A percentile compares a stretch with the other conserved stretches of the same genome.
Evolutionary conservation across 2,329 filamentous ascomycete genomes (phyloP).

Genomic region (Aspergillus brunneoviolaceus): DNA sequence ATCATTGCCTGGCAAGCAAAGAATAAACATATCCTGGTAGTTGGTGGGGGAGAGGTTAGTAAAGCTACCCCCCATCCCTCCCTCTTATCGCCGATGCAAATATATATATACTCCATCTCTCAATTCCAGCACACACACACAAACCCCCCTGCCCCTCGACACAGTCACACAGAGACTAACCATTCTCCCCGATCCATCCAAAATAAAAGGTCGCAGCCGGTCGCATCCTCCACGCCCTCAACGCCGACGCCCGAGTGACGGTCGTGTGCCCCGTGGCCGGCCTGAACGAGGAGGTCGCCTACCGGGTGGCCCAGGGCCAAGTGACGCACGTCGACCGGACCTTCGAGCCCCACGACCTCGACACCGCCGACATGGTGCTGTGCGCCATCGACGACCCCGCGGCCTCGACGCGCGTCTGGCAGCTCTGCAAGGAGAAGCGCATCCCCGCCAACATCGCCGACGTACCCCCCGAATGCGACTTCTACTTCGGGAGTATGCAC

Average conservation of each 20-base stretch:
- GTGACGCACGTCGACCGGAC: constrained; percentile 77
- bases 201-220: constrained; percentile 79
- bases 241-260: constrained; percentile 87
- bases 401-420: constrained; percentile 89
- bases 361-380: constrained; percentile 80
- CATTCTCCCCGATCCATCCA: too few species aligned
- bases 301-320: constrained; percentile 72
- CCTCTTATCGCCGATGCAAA: neutral
- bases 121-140: neutral
- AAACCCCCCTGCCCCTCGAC: too few species aligned
- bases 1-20: constrained; percentile 95
- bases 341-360: constrained; percentile 84
- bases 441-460: constrained; percentile 96
- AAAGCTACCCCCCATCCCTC: constrained; percentile 29
- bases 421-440: constrained; percentile 79
- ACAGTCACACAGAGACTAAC: neutral
- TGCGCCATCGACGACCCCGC: constrained; percentile 90
- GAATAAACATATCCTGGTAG: constrained; percentile 83
- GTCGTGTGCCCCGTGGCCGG: constrained; percentile 78
- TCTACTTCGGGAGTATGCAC: constrained; percentile 96
- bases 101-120: constrained; percentile 14
- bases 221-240: constrained; percentile 89
- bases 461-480: constrained; percentile 94
- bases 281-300: constrained; percentile 83
- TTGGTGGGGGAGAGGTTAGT: constrained; percentile 86